Evolutionary conservation across 1,139 yeast genomes (phyloP).

Genomic region (Suhomyces guaymorum): DNA sequence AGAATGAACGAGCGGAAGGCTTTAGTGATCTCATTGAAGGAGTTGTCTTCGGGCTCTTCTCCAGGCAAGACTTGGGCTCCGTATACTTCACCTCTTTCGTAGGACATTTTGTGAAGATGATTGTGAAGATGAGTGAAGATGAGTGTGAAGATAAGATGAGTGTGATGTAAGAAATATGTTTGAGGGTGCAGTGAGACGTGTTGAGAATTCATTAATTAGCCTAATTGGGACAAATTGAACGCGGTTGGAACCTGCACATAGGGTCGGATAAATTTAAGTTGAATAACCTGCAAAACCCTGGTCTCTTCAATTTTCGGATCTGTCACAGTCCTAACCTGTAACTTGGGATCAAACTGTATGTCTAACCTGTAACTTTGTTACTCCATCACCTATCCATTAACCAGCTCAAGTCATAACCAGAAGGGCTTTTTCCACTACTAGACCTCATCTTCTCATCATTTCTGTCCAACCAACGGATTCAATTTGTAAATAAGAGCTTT

Average conservation of each 20-base stretch:
- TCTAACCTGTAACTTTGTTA: slow-evolving; percentile 2
- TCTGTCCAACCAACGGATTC: no score
- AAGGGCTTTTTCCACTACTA: no score
- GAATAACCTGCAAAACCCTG: slow-evolving; percentile 1
- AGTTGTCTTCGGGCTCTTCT: slow-evolving; percentile 64
- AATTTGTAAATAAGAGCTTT: no score
- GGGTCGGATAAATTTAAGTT: not conserved
- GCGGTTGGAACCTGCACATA: slow-evolving; percentile 1
- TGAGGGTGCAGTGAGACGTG: slow-evolving; percentile 5
- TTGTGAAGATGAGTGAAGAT: no score
- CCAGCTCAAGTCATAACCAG: not conserved
- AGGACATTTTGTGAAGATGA: slow-evolving; percentile 48
- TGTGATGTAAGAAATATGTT: no score
- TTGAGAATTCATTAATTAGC: slow-evolving; percentile 17
- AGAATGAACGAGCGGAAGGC: slow-evolving; percentile 81
- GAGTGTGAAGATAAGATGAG: not conserved
- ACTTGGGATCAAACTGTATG: no score
- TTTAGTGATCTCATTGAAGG: slow-evolving; percentile 73
- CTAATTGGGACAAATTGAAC: slow-evolving; percentile 17
- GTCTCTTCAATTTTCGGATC: no score
- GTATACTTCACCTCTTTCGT: slow-evolving; percentile 78
- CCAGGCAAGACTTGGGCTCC: slow-evolving; percentile 89
- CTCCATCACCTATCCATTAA: no score
- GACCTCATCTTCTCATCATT: no score
- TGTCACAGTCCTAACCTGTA: no score